Base-by-base conservation (phyloP, 805 yeast genomes). In the Hanseniaspora mollemarum region DNA sequence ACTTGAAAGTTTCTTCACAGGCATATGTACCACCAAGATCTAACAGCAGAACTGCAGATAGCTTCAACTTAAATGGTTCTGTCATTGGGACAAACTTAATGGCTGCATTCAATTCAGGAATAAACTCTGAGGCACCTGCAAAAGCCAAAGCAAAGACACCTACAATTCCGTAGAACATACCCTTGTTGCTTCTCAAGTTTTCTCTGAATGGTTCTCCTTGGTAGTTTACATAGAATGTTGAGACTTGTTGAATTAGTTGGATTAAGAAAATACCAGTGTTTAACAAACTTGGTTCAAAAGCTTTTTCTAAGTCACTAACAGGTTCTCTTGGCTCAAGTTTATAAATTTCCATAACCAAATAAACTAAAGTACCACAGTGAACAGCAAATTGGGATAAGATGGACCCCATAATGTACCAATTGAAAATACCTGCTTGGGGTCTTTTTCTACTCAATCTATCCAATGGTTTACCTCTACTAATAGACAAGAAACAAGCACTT, bases 121-220 rank as follows among this genome's bases (percentile, higher is more conserved):
- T 64, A 61, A 90, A 83, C 67, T 92, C 98, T 22, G 97, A 87
- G 4, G 96, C 81, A 15, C 97, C 95, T 10, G 90, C 75, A 52
- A 92, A 67, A 1, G 96, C 94, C 60, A 92, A 74, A 37, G 76
- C 86, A 22, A 94, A 83, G 57, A 90, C 96, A 57, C 95, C 95
- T 33, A 90, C 63, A 52, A 92, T 74, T 22, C 98, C 98, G 59
- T 86, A 90, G 70, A 83, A 90, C 97, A 92, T 92, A 57, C 96
- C 97, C 68, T 81, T 84, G 70, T 92, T 92, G 66, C 83, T 95
- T 49, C 72, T 73, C 59, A 92, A 83, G 52, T 86, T 78, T 69
- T 92, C 95, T 66, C 94, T 82, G 72, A 92, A 92, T 51, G 98
- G 98, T 58, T 83, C 80, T 51, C 98, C 98, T 71, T 87, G 95